phyloP scores from a whole-genome alignment of 75 land plant species.

The Pinus albicaulis region DNA sequence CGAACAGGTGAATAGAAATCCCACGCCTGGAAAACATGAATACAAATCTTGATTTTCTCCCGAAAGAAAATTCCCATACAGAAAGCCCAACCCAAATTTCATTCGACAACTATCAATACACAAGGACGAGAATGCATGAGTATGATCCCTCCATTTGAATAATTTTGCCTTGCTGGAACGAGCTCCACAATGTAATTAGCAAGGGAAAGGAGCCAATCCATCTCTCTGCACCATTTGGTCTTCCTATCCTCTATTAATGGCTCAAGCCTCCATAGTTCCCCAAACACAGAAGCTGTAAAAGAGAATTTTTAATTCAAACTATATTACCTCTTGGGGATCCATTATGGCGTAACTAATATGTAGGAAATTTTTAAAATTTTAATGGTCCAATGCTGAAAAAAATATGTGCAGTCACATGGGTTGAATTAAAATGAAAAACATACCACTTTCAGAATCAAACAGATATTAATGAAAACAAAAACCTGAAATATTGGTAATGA shows the following conservation, averaged over 20 bases:
- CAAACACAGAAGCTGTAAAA: constrained; percentile 74
- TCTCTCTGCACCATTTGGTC: constrained; percentile 65
- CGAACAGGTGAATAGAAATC: no score
- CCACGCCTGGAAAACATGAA: no score
- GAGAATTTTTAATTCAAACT: not conserved
- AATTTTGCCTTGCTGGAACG: constrained; percentile 74
- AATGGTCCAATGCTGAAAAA: no score
- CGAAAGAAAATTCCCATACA: no score
- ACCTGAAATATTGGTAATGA: constrained; percentile 78
- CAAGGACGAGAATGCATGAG: no score
- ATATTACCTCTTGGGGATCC: no score
- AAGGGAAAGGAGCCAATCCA: constrained; percentile 84
- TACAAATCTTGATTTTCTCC: no score
- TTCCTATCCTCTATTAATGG: constrained; percentile 60
- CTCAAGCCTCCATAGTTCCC: constrained; percentile 82
- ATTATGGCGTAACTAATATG: no score
- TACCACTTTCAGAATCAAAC: not conserved
- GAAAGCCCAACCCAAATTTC: no score
- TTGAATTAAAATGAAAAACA: not conserved
- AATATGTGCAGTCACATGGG: no score
- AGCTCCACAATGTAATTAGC: constrained; percentile 78
- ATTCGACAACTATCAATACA: no score
- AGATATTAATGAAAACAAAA: not conserved
- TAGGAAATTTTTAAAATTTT: no score
- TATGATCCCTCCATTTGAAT: constrained; percentile 46